phyloP scores from a whole-genome alignment of 2,329 filamentous ascomycete genomes.

The Alternaria gaisen region DNA sequence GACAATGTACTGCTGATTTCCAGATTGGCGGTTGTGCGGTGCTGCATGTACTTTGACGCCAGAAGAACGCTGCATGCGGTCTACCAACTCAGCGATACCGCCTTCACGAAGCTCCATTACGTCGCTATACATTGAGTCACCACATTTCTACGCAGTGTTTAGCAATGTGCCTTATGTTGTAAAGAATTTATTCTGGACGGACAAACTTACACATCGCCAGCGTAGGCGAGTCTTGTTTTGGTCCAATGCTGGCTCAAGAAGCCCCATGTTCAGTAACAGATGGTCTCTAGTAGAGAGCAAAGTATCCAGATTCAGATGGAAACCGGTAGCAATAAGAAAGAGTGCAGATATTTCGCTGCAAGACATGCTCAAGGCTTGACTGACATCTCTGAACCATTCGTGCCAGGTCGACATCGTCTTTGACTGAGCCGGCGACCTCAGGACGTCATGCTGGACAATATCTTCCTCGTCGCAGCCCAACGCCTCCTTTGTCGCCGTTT shows the following conservation, averaged over 20 bases:
- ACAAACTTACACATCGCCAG: slow-evolving; percentile 34
- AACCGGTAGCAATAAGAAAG: neutral
- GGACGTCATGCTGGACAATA: neutral
- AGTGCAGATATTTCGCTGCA: neutral
- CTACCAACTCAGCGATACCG: slow-evolving; percentile 18
- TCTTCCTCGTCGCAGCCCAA: neutral
- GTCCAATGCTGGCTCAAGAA: slow-evolving; percentile 15
- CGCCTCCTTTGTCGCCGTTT: no score
- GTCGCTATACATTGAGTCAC: slow-evolving; percentile 26
- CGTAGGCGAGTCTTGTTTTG: slow-evolving; percentile 16
- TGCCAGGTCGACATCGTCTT: neutral
- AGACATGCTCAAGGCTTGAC: neutral
- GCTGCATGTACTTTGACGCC: slow-evolving; percentile 8
- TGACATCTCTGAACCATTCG: neutral
- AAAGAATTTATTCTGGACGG: neutral
- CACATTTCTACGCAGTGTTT: slow-evolving; percentile 18
- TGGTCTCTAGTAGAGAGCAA: neutral
- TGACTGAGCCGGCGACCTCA: neutral
- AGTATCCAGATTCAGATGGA: neutral
- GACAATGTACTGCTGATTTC: slow-evolving; percentile 14
- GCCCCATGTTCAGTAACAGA: slow-evolving; percentile 4
- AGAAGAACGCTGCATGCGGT: slow-evolving; percentile 16
- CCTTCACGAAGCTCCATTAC: slow-evolving; percentile 18
- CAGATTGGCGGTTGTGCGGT: neutral
- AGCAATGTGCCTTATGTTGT: neutral